A percentile compares a stretch with the other conserved stretches of the same genome.
phyloP scores from a whole-genome alignment of 1,284 basidiomycete genomes.

The Cutaneotrichosporon sp. region DNA sequence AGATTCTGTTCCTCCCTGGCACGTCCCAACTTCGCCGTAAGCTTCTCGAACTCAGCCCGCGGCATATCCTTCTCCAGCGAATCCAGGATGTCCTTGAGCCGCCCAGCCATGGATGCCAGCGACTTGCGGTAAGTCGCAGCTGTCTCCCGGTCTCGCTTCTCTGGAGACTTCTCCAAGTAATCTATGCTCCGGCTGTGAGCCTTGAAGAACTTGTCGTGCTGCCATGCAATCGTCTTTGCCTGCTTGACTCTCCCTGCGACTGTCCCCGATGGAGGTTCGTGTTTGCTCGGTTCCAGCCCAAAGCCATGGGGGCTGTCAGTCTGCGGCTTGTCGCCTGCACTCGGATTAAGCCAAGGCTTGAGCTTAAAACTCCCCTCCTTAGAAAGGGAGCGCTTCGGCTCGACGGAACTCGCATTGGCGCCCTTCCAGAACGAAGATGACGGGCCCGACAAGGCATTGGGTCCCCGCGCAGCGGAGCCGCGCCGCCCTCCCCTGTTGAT shows the following conservation, averaged over 20 bases:
- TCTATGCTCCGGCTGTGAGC: not conserved
- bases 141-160: not conserved
- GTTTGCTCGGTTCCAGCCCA: no score
- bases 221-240: not conserved
- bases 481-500: no score
- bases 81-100: not conserved
- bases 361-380: no score
- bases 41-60: not conserved
- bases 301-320: no score
- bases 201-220: not conserved
- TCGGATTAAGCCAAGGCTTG: no score
- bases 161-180: not conserved
- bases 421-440: no score
- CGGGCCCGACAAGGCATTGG: no score
- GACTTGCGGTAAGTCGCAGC: not conserved
- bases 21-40: not conserved
- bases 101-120: not conserved
- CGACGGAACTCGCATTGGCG: no score
- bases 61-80: not conserved
- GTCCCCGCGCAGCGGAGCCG: no score
- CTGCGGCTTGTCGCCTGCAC: no score
- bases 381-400: no score
- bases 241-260: not conserved
- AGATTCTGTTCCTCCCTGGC: not conserved
- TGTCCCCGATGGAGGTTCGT: not conserved